A percentile compares a stretch with the other conserved stretches of the same genome.
phyloP scores from a whole-genome alignment of 345 rosid genomes.

The Salix arbutifolia region DNA sequence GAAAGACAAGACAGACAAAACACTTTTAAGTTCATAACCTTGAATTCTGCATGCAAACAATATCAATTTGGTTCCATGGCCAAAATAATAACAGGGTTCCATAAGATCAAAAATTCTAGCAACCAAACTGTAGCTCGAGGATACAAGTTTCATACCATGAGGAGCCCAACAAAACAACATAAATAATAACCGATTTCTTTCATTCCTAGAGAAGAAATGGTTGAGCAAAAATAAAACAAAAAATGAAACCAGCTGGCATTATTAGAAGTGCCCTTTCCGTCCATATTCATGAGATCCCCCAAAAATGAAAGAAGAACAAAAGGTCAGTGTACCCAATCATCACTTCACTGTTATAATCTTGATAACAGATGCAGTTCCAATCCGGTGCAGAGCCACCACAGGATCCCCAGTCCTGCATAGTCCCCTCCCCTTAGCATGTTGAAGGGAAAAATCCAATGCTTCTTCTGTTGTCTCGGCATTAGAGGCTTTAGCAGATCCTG shows the following conservation, averaged over 20 bases:
- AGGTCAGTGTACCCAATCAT: not conserved
- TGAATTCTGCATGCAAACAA: not conserved
- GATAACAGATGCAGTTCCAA: conserved; percentile 87
- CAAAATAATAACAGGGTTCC: not conserved
- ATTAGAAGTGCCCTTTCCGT: not conserved
- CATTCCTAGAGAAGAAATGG: not conserved
- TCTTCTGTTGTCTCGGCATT: conserved; percentile 87
- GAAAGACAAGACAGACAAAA: no score
- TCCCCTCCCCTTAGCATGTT: conserved; percentile 60
- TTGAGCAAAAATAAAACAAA: not conserved
- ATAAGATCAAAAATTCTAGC: not conserved
- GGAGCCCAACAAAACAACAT: not conserved
- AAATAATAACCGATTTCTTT: not conserved
- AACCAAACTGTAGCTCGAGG: not conserved
- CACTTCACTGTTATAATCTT: conserved; percentile 76
- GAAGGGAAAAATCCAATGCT: conserved; percentile 74
- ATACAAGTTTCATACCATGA: not conserved
- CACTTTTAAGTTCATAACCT: no score
- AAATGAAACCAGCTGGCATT: not conserved
- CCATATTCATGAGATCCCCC: not conserved
- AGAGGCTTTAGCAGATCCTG: conserved; percentile 88
- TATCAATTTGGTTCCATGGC: not conserved
- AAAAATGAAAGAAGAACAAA: not conserved
- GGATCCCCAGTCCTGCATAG: conserved; percentile 80
- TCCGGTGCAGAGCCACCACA: conserved; percentile 82